A percentile compares a stretch with the other conserved stretches of the same genome.
phyloP scores from a whole-genome alignment of 805 yeast genomes.

The Starmerella stellata region DNA sequence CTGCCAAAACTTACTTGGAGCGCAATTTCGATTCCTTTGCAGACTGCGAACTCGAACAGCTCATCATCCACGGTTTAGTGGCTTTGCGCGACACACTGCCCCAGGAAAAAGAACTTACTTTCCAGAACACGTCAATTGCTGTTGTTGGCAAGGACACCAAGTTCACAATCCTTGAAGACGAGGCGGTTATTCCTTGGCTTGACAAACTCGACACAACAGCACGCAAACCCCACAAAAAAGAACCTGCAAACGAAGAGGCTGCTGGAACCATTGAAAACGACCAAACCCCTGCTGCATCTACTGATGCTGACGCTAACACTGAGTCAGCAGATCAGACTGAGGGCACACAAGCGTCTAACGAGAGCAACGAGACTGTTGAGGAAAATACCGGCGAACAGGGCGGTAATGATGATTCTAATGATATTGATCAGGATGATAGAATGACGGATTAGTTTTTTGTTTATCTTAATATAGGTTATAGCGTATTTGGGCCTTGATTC shows the following conservation, averaged over 20 bases:
- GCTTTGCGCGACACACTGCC: conserved; percentile 87
- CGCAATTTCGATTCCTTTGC: conserved; percentile 57
- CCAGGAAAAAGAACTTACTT: conserved; percentile 79
- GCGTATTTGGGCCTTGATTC: too few species aligned
- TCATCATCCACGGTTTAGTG: conserved; percentile 68
- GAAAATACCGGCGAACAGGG: not conserved
- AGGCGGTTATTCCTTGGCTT: conserved; percentile 67
- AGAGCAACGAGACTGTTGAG: too few species aligned
- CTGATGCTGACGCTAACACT: conserved; percentile 12
- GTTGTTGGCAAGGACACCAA: conserved; percentile 69
- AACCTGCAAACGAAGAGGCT: conserved; percentile 5
- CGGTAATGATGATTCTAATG: not conserved
- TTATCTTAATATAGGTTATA: too few species aligned
- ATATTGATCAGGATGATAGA: not conserved
- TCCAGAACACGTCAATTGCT: conserved; percentile 74
- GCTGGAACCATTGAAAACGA: too few species aligned
- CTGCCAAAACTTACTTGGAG: conserved; percentile 90
- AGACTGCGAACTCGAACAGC: conserved; percentile 44
- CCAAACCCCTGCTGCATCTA: conserved; percentile 5
- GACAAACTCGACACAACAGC: conserved; percentile 47
- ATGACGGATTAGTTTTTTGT: conserved; percentile 10
- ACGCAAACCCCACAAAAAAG: conserved; percentile 31
- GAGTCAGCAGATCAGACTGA: not conserved
- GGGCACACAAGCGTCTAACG: not conserved
- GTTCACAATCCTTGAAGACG: conserved; percentile 72